Base-by-base conservation (phyloP, 2,329 filamentous ascomycete genomes). In the Chrysosphaeria jannelii region DNA sequence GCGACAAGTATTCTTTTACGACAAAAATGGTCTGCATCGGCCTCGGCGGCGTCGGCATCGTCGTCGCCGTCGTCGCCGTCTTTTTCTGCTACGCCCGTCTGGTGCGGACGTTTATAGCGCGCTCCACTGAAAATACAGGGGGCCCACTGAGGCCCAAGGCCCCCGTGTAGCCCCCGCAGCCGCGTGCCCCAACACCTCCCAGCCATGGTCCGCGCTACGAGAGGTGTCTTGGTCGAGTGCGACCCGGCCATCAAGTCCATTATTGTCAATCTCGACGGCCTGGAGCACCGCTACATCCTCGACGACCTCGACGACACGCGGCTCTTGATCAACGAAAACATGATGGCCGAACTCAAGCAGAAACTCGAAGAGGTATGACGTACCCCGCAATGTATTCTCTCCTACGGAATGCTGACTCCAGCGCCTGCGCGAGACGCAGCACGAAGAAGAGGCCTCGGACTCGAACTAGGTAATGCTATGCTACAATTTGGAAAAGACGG, bases 241-340 rank as follows among this genome's bases (percentile, higher is more conserved):
- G 72, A 81, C 39, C 67, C 72, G n/a, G 74, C 69, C 21, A 78
- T 81, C 53, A 79, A 78, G 45, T 70, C 72, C 31, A 76, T 79
- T 48, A 68, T 81, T 36, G 51, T 72, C 34, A 70, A 65, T 36
- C 71, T 81, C 33, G 67, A 81, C 43, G 57, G 50, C 35, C 50
- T 59, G 27, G 53, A 56, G 33, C 63, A 78, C 42, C 62, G 67
- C 31, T 74, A 63, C 40, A 25, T 81, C 37, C 70, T 78, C 30
- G 69, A 78, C 35, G 69, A 78, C 30, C 55, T 79, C 2, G 71
- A 79, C 43, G 71, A 79, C 28, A 58, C 70, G 39, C 65, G 68
- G 27, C 50, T 76, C 1, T 51, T 81, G 3, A 58, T 79, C 26
- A 75, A 76, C 42, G 66, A 68, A 35, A 64, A 60, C 32, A 75